Conservation (phyloP, 495 filamentous ascomycete genomes). For the Arthonia radiata region DNA sequence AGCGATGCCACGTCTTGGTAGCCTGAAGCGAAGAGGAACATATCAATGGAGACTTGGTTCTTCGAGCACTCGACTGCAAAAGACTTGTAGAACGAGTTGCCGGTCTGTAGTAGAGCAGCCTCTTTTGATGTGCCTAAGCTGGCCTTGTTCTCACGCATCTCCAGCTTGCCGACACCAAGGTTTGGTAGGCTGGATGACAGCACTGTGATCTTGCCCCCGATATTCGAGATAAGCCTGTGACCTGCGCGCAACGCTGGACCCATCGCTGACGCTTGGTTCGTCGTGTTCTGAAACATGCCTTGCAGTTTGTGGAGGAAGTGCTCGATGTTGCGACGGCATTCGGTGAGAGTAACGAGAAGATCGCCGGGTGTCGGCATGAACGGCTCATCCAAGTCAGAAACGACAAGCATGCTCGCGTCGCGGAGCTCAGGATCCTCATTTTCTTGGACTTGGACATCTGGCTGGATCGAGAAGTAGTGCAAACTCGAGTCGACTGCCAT, state of each 20-base stretch:
- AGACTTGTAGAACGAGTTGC: constrained; percentile 91
- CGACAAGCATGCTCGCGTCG: constrained; percentile 51
- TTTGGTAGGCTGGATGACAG: constrained; percentile 80
- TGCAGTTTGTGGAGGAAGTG: constrained; percentile 76
- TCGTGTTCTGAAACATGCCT: constrained; percentile 87
- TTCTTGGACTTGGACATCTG: no score
- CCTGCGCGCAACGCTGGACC: constrained; percentile 77
- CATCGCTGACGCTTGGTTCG: constrained; percentile 68
- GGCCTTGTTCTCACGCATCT: constrained; percentile 93
- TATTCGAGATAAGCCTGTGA: constrained; percentile 78
- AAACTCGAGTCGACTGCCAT: constrained; percentile 86
- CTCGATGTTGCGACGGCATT: constrained; percentile 77
- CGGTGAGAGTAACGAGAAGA: constrained; percentile 70
- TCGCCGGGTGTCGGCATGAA: constrained; percentile 88
- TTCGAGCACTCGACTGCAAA: constrained; percentile 98
- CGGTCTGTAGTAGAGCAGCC: constrained; percentile 63
- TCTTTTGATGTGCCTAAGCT: constrained; percentile 86
- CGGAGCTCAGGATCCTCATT: constrained; percentile 50
- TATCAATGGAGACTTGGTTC: constrained; percentile 93
- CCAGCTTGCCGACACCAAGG: constrained; percentile 66
- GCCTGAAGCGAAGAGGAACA: constrained; percentile 94
- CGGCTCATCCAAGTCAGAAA: constrained; percentile 89
- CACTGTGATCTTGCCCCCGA: constrained; percentile 85
- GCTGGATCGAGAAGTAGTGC: constrained; percentile 85
- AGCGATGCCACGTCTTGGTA: constrained; percentile 95